phyloP scores from a whole-genome alignment of 2,329 filamentous ascomycete species.

The Akanthomyces dipterigenus region DNA sequence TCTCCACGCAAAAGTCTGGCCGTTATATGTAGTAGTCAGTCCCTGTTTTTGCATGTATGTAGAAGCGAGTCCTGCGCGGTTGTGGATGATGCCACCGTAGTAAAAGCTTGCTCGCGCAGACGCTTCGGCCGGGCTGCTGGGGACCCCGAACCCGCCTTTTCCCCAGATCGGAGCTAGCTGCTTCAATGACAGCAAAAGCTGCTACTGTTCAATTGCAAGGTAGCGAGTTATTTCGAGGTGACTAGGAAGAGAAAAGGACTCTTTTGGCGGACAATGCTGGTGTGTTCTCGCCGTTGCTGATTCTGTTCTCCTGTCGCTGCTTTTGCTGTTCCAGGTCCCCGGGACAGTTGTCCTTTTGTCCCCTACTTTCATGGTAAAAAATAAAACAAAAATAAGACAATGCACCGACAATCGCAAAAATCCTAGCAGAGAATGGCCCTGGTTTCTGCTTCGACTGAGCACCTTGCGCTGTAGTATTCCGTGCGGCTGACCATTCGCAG shows the following conservation, averaged over 20 bases:
- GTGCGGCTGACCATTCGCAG: background rate
- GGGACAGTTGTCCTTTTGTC: background rate
- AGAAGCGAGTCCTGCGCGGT: background rate
- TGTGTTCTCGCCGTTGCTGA: too few relatives aligned
- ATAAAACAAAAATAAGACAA: background rate
- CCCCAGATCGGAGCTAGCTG: constrained; percentile 7
- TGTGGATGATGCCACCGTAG: background rate
- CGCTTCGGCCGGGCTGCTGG: background rate
- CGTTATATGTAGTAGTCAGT: too few relatives aligned
- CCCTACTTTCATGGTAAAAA: too few relatives aligned
- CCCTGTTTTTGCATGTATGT: background rate
- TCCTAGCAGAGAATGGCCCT: background rate
- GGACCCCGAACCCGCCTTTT: constrained; percentile 1
- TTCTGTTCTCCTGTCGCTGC: too few relatives aligned
- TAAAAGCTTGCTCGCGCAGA: background rate
- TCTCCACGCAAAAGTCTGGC: background rate
- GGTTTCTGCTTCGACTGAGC: background rate
- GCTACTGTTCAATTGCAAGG: background rate
- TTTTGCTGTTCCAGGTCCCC: background rate
- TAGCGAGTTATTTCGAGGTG: background rate
- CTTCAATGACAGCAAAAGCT: background rate
- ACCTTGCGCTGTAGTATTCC: too few relatives aligned
- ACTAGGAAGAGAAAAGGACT: too few relatives aligned
- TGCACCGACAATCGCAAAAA: background rate
- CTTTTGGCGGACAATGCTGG: too few relatives aligned